A percentile compares a stretch with the other conserved stretches of the same genome.
These are phyloP conservation scores for Fraxinus floribunda DNA, from an alignment of 305 asterid species.

Conservation along the genomic window DNA sequence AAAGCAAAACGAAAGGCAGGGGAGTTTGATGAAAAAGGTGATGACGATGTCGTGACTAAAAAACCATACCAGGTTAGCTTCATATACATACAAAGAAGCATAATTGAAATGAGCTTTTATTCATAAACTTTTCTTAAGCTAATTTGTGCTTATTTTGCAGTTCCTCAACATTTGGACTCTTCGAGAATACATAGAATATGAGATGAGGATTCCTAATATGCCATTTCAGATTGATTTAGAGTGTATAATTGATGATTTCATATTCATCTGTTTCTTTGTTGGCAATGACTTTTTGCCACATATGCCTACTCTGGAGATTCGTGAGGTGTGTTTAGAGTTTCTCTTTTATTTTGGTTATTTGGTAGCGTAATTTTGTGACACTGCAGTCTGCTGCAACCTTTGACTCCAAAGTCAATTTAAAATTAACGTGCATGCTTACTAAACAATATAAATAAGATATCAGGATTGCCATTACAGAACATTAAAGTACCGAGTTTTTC, in stretches of 20 bases:
- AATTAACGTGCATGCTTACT: conserved; percentile 4
- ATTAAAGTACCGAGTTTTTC: not conserved
- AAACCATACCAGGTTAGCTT: conserved; percentile 84
- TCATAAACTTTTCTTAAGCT: conserved; percentile 11
- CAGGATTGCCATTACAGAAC: conserved; percentile 3
- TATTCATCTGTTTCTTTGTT: conserved; percentile 94
- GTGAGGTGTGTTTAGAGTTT: conserved; percentile 68
- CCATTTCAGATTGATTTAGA: conserved; percentile 78
- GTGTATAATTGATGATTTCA: conserved; percentile 86
- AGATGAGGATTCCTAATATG: conserved; percentile 88
- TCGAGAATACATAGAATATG: conserved; percentile 89
- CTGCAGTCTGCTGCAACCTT: not conserved
- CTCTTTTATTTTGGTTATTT: conserved; percentile 16
- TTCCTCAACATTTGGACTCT: conserved; percentile 93
- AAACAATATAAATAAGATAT: conserved; percentile 3
- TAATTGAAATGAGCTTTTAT: conserved; percentile 3
- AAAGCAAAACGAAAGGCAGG: conserved; percentile 95
- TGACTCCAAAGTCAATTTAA: not conserved
- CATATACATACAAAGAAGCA: conserved; percentile 2
- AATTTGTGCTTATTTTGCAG: conserved; percentile 47
- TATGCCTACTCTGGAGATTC: conserved; percentile 99
- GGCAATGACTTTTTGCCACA: conserved; percentile 99
- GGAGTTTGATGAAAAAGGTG: conserved; percentile 94
- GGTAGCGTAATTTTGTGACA: not conserved
- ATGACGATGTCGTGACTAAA: conserved; percentile 66